phyloP scores from a whole-genome alignment of 108 stramenopile species.

The Cyclostephanos invisitatus region DNA sequence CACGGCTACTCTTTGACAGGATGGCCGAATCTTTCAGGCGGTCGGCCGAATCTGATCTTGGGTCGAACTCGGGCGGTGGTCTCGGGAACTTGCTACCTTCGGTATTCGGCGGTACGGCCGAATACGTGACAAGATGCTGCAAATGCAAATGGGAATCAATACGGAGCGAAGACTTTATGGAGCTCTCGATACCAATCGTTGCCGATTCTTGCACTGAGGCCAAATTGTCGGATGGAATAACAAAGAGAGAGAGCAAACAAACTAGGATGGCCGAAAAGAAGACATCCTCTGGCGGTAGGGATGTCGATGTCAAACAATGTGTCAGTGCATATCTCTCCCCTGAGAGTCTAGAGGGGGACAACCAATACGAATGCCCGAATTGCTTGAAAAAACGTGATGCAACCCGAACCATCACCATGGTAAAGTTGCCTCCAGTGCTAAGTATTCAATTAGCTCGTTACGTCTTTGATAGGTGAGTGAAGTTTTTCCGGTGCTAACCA shows the following conservation, averaged over 20 bases:
- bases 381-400: slow-evolving; percentile 77
- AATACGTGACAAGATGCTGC: slow-evolving; percentile 67
- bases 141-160: slow-evolving; percentile 52
- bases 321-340: slow-evolving; percentile 62
- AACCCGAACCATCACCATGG: slow-evolving; percentile 44
- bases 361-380: slow-evolving; percentile 74
- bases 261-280: slow-evolving; percentile 10
- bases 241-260: slow-evolving; percentile 12
- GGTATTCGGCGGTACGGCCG: slow-evolving; percentile 66
- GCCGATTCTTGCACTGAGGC: slow-evolving; percentile 7
- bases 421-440: slow-evolving; percentile 72
- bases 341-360: slow-evolving; percentile 76
- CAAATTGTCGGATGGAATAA: slow-evolving; percentile 6
- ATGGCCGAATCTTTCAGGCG: slow-evolving; percentile 80
- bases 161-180: slow-evolving; percentile 71
- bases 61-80: slow-evolving; percentile 12
- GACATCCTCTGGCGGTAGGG: slow-evolving; percentile 13
- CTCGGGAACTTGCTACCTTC: slow-evolving; percentile 56
- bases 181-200: slow-evolving; percentile 72
- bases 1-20: slow-evolving; percentile 76
- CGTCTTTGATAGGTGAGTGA: slow-evolving; percentile 63
- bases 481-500: neutral
- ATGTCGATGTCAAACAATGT: slow-evolving; percentile 74
- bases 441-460: slow-evolving; percentile 86
- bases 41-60: slow-evolving; percentile 25